Conservation (phyloP, 2,329 filamentous ascomycete species). For the Hymenoscyphus fructigenus region DNA sequence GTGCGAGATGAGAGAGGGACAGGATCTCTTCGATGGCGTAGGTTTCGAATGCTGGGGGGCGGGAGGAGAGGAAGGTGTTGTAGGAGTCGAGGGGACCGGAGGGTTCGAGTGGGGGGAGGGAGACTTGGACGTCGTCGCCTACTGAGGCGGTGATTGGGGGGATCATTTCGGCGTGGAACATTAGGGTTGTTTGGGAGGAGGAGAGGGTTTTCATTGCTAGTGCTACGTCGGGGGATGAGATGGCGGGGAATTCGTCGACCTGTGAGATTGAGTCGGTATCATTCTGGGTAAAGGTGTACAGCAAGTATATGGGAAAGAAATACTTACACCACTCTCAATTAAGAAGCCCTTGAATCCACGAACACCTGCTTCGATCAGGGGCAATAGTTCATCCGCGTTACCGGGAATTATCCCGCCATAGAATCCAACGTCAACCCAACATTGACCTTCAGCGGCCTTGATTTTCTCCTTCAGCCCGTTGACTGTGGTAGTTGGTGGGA, state of each 20-base stretch:
- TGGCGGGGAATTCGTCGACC: constrained; percentile 94
- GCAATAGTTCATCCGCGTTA: constrained; percentile 76
- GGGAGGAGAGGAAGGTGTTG: constrained; percentile 86
- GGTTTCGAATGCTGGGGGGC: constrained; percentile 86
- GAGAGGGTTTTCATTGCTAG: constrained; percentile 80
- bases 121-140: constrained; percentile 71
- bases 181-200: constrained; percentile 81
- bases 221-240: constrained; percentile 75
- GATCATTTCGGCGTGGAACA: constrained; percentile 99
- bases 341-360: constrained; percentile 97
- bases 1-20: constrained; percentile 75
- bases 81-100: constrained; percentile 75
- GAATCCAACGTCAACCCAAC: constrained; percentile 99
- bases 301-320: neutral
- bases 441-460: constrained; percentile 78
- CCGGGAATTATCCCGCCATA: constrained; percentile 94
- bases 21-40: constrained; percentile 87
- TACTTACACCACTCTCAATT: constrained; percentile 88
- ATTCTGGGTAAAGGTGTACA: neutral
- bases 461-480: constrained; percentile 81
- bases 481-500: constrained; percentile 92
- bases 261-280: constrained; percentile 38
- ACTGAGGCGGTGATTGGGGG: constrained; percentile 81
- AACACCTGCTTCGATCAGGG: constrained; percentile 80
- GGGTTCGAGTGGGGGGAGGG: constrained; percentile 67